Base-by-base conservation (phyloP, 2,329 filamentous ascomycete genomes). In the Setomelanomma holmii region DNA sequence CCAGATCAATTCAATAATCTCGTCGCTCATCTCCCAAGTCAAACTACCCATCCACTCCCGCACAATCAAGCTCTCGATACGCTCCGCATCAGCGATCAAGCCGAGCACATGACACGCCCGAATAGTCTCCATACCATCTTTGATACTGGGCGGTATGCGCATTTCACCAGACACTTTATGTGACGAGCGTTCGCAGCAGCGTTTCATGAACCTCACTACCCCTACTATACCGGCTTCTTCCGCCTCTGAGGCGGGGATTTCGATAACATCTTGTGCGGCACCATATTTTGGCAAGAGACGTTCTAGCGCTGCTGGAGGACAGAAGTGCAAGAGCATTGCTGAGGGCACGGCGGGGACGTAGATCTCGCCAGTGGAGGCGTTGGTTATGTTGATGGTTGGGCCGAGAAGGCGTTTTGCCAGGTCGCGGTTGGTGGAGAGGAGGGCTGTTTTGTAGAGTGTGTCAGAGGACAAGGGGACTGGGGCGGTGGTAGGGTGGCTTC, bases 141-240 rank as follows among this genome's bases (percentile, higher is more conserved):
- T 45, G 19, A 48, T 34, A 23, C 42, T 40, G 10, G 44, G 46
- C 8, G 54, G 54, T 1, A 45, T 48, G 4, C n/a, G 23, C 4
- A 56, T 23, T 14, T 52, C 49, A 5, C 45, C 41, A 2, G 27
- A 42, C 2, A 33, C 27, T 8, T 27, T 23, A 14, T 34, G 38
- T 1, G 27, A 20, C 11, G 21, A 4, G 2, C 35, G 35, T 4
- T 10, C 10, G 22, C 53, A 53, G 33, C 45, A 52, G 20, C 45
- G 45, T 10, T 40, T 42, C 49, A 56, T 56, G 23, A 49, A 56
- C 14, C 49, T 27, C 8, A 56, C 27, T 10, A 53, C 45, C 4
- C 45, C 34, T 4, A 40, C 16, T 8, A 52, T 24, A 1, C 45
- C 53, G 5, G 27, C 21, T 21, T 30, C 40, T 1, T 39, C 40